Percentiles rank a stretch among this genome's conserved stretches.
Evolutionary conservation across 306 rosid species (phyloP).

Genomic region (Rosa multiflora): DNA sequence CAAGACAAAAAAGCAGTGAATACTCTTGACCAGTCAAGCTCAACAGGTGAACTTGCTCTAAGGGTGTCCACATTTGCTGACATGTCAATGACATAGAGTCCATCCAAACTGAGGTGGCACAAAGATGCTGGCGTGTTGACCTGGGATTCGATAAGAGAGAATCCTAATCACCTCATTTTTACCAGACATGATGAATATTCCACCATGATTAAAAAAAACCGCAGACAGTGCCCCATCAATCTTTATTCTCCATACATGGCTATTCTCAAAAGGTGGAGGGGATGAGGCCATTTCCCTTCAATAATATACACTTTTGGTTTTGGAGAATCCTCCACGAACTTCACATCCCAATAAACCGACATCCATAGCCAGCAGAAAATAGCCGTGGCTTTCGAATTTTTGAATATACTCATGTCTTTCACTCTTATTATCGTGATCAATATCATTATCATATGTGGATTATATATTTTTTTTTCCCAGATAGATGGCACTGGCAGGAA

Average conservation of each 20-base stretch:
- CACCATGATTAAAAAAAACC: slow-evolving; percentile 33
- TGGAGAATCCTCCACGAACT: slow-evolving; percentile 47
- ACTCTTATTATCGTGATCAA: not conserved
- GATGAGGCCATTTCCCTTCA: slow-evolving; percentile 40
- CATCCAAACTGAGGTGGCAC: slow-evolving; percentile 18
- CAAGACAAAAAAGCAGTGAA: too few relatives aligned
- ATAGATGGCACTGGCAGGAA: slow-evolving; percentile 16
- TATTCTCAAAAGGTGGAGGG: slow-evolving; percentile 27
- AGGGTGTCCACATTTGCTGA: slow-evolving; percentile 34
- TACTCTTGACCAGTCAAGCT: too few relatives aligned
- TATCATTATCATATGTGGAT: not conserved
- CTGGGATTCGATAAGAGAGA: slow-evolving; percentile 57
- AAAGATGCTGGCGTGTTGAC: slow-evolving; percentile 38
- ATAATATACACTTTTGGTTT: slow-evolving; percentile 41
- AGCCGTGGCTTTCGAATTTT: slow-evolving; percentile 48
- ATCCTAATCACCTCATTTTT: slow-evolving; percentile 44
- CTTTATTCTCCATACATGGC: slow-evolving; percentile 49
- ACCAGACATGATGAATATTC: slow-evolving; percentile 59
- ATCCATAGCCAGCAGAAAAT: slow-evolving; percentile 31
- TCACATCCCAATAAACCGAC: slow-evolving; percentile 22
- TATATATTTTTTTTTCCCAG: not conserved
- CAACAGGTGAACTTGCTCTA: too few relatives aligned
- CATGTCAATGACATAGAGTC: slow-evolving; percentile 26
- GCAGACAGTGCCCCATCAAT: slow-evolving; percentile 31
- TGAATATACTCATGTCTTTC: slow-evolving; percentile 33